Percentiles rank a stretch among this genome's conserved stretches.
These are phyloP conservation scores for Angophora floribunda DNA, from an alignment of 345 rosid genomes.

Conservation along the genomic window DNA sequence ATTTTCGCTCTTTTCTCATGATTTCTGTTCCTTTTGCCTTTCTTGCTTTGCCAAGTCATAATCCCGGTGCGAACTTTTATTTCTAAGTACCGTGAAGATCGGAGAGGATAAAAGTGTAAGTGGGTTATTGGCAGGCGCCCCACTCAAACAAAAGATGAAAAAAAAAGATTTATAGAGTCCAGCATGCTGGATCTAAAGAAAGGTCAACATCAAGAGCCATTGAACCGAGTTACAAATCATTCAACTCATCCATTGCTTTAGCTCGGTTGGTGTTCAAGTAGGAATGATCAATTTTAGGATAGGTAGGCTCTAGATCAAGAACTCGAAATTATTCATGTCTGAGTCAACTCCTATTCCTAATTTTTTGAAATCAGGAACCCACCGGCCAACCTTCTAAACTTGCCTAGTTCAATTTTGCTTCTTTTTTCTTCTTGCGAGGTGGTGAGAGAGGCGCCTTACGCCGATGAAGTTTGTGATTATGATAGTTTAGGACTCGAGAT, in stretches of 20 bases:
- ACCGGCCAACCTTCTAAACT: background rate
- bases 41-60: background rate
- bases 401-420: background rate
- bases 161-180: background rate
- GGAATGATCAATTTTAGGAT: background rate
- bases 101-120: background rate
- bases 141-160: background rate
- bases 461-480: background rate
- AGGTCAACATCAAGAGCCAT: background rate
- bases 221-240: background rate
- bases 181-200: background rate
- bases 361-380: background rate
- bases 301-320: background rate
- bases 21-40: background rate
- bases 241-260: background rate
- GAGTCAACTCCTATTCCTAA: rapidly evolving
- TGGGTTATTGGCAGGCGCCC: background rate
- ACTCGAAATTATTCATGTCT: background rate
- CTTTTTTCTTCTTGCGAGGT: background rate
- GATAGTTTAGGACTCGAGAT: background rate
- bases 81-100: background rate
- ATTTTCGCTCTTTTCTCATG: background rate
- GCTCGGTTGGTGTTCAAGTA: background rate
- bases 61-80: background rate
- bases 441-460: background rate